phyloP scores from a whole-genome alignment of 1,284 basidiomycete genomes.

The Austropuccinia psidii region DNA sequence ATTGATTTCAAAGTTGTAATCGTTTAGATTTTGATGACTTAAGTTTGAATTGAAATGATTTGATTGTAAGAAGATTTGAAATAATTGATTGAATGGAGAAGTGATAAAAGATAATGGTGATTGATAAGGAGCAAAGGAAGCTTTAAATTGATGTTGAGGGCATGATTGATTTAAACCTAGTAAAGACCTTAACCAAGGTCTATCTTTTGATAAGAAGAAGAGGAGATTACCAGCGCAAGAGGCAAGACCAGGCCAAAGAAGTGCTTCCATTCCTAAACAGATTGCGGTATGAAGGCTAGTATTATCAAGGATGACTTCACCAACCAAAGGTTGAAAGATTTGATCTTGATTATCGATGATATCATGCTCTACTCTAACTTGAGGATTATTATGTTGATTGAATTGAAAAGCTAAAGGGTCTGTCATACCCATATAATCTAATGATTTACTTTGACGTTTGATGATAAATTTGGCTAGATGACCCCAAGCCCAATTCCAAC shows the following conservation, averaged over 20 bases:
- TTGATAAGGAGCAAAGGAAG: too few relatives aligned
- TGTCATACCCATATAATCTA: slow-evolving; percentile 12
- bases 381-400: background rate
- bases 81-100: too few relatives aligned
- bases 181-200: slow-evolving; percentile 14
- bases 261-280: slow-evolving; percentile 29
- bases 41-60: background rate
- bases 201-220: slow-evolving; percentile 5
- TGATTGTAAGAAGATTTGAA: too few relatives aligned
- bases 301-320: slow-evolving; percentile 21
- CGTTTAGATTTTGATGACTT: too few relatives aligned
- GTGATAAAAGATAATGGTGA: too few relatives aligned
- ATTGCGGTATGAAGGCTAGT: slow-evolving; percentile 14
- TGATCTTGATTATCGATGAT: background rate
- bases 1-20: too few relatives aligned
- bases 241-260: slow-evolving; percentile 22
- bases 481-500: slow-evolving; percentile 19
- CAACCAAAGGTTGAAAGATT: background rate
- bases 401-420: background rate
- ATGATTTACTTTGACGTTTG: slow-evolving; percentile 1
- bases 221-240: slow-evolving; percentile 16
- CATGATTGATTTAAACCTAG: slow-evolving; percentile 22
- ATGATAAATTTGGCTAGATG: background rate
- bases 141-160: too few relatives aligned
- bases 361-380: background rate